Conservation (phyloP, 257 asterid species). For the Fraxinus excelsior region DNA sequence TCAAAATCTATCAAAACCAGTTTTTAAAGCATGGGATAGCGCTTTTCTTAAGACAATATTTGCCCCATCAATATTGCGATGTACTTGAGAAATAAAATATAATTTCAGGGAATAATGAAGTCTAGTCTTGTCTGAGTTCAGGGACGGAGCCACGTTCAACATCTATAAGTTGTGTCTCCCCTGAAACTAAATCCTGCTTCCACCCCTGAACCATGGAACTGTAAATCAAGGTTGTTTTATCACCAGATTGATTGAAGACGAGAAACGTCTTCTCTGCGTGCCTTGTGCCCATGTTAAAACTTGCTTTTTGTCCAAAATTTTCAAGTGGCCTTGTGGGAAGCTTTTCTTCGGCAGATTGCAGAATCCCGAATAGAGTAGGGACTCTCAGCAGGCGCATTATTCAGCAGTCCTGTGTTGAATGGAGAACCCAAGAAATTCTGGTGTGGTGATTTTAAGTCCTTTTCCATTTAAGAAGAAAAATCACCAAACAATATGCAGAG, state of each 20-base stretch:
- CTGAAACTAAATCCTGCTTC: too few relatives aligned
- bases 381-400: slow-evolving; percentile 36
- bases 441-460: slow-evolving; percentile 40
- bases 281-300: slow-evolving; percentile 28
- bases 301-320: slow-evolving; percentile 27
- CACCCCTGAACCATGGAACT: too few relatives aligned
- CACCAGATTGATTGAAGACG: slow-evolving; percentile 80
- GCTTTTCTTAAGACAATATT: too few relatives aligned
- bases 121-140: too few relatives aligned
- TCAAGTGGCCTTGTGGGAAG: slow-evolving; percentile 23
- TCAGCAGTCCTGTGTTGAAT: slow-evolving; percentile 34
- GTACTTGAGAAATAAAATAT: too few relatives aligned
- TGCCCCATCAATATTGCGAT: too few relatives aligned
- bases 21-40: too few relatives aligned
- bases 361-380: slow-evolving; percentile 41
- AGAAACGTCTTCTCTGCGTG: slow-evolving; percentile 55
- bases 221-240: slow-evolving; percentile 60
- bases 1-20: too few relatives aligned
- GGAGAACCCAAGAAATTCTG: slow-evolving; percentile 39
- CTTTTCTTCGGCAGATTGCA: slow-evolving; percentile 31
- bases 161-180: too few relatives aligned
- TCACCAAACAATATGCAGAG: slow-evolving; percentile 35
- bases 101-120: too few relatives aligned
- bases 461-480: slow-evolving; percentile 71
- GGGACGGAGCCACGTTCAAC: too few relatives aligned